A percentile compares a stretch with the other conserved stretches of the same genome.
phyloP scores from a whole-genome alignment of 495 filamentous ascomycete species.

The Platismatia glauca region DNA sequence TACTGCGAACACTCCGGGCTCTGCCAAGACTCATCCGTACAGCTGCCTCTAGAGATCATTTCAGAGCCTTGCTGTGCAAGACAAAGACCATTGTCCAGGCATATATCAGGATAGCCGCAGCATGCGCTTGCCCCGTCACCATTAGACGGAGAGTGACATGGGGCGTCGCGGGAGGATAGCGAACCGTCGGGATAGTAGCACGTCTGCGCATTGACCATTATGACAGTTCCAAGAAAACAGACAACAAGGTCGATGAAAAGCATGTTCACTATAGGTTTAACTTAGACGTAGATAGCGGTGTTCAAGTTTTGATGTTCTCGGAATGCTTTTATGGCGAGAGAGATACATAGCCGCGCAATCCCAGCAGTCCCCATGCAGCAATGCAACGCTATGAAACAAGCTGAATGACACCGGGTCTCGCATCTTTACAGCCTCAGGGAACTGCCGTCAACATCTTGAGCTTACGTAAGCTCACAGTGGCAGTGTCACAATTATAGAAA shows the following conservation, averaged over 20 bases:
- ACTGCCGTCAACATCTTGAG: too few species aligned
- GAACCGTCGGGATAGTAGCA: conserved; percentile 2
- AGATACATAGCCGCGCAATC: neutral
- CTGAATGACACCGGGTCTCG: neutral
- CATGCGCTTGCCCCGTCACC: conserved; percentile 2
- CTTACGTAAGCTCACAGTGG: too few species aligned
- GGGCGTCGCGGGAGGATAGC: neutral
- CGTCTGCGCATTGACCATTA: neutral
- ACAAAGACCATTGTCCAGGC: neutral
- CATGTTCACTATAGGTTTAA: neutral
- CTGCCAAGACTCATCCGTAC: neutral
- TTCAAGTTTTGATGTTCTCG: neutral
- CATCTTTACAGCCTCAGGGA: too few species aligned
- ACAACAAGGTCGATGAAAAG: neutral
- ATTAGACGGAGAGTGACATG: neutral
- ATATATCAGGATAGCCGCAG: neutral
- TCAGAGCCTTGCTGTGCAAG: neutral
- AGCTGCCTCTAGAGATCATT: neutral
- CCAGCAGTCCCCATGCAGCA: neutral
- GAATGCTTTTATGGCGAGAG: neutral
- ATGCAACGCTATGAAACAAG: neutral
- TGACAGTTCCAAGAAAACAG: neutral
- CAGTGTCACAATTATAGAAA: too few species aligned
- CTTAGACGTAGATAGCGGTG: neutral
- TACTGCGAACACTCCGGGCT: neutral